These are phyloP conservation scores for Gossypium sturtianum DNA, from an alignment of 345 rosid genomes.

Conservation along the genomic window DNA sequence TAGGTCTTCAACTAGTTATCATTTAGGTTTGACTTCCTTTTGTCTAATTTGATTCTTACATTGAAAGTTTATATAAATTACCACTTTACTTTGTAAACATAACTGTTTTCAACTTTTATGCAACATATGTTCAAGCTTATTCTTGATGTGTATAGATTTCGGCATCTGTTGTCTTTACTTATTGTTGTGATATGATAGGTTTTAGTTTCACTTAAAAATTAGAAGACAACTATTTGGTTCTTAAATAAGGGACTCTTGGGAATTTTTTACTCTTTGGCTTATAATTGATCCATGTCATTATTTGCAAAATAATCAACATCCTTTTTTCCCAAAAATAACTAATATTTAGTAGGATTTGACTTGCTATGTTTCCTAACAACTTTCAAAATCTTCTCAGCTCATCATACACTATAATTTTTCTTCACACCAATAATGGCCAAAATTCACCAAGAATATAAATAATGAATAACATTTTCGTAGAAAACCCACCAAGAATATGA, in stretches of 20 bases:
- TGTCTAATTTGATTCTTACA: neutral
- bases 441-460: neutral
- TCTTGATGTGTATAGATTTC: neutral
- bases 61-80: neutral
- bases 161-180: neutral
- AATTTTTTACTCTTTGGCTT: too few relatives aligned
- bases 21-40: neutral
- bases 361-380: neutral
- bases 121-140: neutral
- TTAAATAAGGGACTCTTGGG: too few relatives aligned
- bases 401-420: neutral
- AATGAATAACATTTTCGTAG: neutral
- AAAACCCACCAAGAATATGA: neutral
- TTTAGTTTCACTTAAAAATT: neutral
- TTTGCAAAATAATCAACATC: too few relatives aligned
- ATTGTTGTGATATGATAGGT: neutral
- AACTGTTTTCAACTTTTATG: neutral
- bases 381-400: neutral
- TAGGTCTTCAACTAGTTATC: conserved; percentile 8
- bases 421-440: neutral
- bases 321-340: too few relatives aligned
- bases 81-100: neutral
- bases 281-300: too few relatives aligned
- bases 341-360: neutral
- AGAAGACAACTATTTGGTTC: too few relatives aligned